A percentile compares a stretch with the other conserved stretches of the same genome.
These are phyloP conservation scores for Hericium coralloides DNA, from an alignment of 768 basidiomycete genomes.

Conservation along the genomic window DNA sequence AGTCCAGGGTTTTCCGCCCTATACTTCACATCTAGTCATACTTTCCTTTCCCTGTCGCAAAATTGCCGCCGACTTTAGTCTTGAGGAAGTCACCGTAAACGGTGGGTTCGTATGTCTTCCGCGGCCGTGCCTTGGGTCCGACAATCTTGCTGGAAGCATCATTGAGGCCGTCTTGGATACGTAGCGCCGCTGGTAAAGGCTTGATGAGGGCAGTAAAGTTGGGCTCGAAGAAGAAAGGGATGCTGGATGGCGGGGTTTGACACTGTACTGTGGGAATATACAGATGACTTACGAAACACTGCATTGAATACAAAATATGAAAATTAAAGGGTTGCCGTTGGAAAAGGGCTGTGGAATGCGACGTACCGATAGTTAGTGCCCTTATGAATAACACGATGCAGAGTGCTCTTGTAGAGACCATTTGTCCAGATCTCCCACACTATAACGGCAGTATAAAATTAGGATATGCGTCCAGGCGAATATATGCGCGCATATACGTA, in stretches of 20 bases:
- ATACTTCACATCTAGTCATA: constrained; percentile 14
- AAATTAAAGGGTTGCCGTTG: background rate
- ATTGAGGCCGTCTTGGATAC: constrained; percentile 27
- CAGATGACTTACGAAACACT: constrained; percentile 60
- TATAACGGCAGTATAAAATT: constrained; percentile 16
- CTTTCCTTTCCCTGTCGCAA: constrained; percentile 34
- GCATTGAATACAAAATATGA: background rate
- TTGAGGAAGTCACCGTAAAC: constrained; percentile 76
- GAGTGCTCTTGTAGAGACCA: constrained; percentile 78
- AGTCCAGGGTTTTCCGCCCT: too few relatives aligned
- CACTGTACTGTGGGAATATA: background rate
- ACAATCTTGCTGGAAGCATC: constrained; percentile 5
- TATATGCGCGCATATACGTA: constrained; percentile 25
- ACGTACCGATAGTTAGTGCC: constrained; percentile 54
- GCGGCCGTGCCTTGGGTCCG: background rate
- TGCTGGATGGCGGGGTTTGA: constrained; percentile 27
- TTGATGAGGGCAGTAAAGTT: constrained; percentile 65
- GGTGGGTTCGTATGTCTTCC: constrained; percentile 35
- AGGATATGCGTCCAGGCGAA: background rate
- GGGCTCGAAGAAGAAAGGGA: constrained; percentile 94
- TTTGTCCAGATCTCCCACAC: constrained; percentile 94
- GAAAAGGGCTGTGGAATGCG: background rate
- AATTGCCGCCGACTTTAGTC: constrained; percentile 68
- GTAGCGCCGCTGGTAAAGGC: constrained; percentile 54
- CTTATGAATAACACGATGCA: constrained; percentile 83